Percentiles rank a stretch among this genome's conserved stretches.
Conservation (phyloP, 1,284 basidiomycete species). For the Entoloma clypeatum region DNA sequence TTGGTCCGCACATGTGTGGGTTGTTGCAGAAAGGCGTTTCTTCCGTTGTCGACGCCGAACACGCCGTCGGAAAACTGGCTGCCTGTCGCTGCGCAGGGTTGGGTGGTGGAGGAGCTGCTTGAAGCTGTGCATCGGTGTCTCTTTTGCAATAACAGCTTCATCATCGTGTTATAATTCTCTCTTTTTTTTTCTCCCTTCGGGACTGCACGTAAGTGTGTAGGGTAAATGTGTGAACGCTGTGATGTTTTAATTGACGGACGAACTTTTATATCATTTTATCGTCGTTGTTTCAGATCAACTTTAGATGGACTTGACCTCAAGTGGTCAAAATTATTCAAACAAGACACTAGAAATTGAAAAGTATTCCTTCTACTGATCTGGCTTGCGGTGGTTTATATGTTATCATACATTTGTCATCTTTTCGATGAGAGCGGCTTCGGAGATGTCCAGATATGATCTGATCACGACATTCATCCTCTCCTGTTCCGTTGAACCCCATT, state of each 20-base stretch:
- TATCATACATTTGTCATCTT: no score
- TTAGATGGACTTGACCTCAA: no score
- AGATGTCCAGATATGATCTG: slow-evolving; percentile 5
- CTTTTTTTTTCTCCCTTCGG: neutral
- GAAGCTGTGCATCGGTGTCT: slow-evolving; percentile 20
- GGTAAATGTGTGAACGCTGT: no score
- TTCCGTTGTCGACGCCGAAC: slow-evolving; percentile 16
- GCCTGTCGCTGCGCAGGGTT: slow-evolving; percentile 15
- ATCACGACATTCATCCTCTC: slow-evolving; percentile 12
- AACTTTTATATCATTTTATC: no score
- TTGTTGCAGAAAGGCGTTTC: slow-evolving; percentile 25
- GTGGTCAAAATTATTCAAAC: no score
- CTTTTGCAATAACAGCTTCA: slow-evolving; percentile 19
- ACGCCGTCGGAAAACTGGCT: slow-evolving; percentile 17
- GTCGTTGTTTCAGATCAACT: no score
- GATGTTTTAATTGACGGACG: no score
- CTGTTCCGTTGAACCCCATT: slow-evolving; percentile 7
- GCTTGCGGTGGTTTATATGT: no score
- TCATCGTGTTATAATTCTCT: slow-evolving; percentile 12
- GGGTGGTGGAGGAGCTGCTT: slow-evolving; percentile 20
- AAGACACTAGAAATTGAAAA: no score
- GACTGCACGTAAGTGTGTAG: neutral
- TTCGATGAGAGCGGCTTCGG: no score
- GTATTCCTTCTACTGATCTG: no score
- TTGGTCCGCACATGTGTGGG: slow-evolving; percentile 24